These are phyloP conservation scores for Tylopilus orsonianus DNA, from an alignment of 1,284 basidiomycete genomes.

Conservation along the genomic window DNA sequence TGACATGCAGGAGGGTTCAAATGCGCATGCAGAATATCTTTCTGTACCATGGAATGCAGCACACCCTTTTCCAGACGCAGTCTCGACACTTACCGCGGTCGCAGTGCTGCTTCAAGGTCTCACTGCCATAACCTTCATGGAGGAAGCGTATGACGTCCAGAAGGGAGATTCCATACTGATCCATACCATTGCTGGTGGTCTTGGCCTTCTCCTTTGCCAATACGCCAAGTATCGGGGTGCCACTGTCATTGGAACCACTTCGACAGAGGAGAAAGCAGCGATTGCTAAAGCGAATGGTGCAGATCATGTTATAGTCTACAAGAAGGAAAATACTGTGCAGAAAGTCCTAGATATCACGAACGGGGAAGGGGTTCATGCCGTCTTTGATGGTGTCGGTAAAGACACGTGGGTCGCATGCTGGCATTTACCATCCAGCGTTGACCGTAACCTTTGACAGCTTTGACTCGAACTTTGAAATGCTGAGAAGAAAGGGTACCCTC, in stretches of 20 bases:
- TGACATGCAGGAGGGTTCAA: conserved; percentile 47
- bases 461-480: conserved; percentile 79
- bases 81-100: conserved; percentile 69
- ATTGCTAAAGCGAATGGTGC: conserved; percentile 84
- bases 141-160: conserved; percentile 83
- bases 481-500: conserved; percentile 79
- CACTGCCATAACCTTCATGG: conserved; percentile 78
- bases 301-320: conserved; percentile 84
- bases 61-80: conserved; percentile 56
- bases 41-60: conserved; percentile 64
- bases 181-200: conserved; percentile 86
- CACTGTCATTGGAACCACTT: conserved; percentile 93
- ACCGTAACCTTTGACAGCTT: conserved; percentile 55
- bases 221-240: conserved; percentile 74
- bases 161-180: conserved; percentile 74
- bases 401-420: conserved; percentile 61
- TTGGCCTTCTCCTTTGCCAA: conserved; percentile 64
- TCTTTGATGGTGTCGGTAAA: conserved; percentile 94
- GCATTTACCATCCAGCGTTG: background rate
- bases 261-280: conserved; percentile 80
- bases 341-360: conserved; percentile 79
- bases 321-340: conserved; percentile 66
- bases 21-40: conserved; percentile 76
- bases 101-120: conserved; percentile 75
- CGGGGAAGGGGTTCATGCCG: conserved; percentile 81